Conservation (phyloP, 768 basidiomycete species). For the Mycena epipterygia region DNA sequence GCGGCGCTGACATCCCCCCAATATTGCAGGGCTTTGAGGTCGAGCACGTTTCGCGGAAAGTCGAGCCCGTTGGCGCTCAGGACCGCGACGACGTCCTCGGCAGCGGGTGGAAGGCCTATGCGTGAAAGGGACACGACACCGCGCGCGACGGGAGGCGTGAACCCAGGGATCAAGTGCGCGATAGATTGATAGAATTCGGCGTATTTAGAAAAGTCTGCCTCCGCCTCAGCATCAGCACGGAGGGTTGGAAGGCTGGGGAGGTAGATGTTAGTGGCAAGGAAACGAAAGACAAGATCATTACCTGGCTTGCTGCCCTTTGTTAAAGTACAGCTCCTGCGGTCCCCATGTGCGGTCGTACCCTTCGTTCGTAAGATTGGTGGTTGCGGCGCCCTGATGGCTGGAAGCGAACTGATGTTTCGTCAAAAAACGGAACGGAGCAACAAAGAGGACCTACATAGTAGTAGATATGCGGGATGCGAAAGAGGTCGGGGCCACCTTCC, state of each 20-base stretch:
- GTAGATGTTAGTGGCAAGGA: neutral
- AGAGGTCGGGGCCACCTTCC: constrained; percentile 18
- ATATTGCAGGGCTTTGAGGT: constrained; percentile 23
- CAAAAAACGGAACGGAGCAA: neutral
- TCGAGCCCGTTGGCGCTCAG: constrained; percentile 20
- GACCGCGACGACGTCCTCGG: constrained; percentile 12
- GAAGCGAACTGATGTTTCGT: constrained; percentile 15
- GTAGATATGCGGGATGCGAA: constrained; percentile 24
- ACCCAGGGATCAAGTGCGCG: constrained; percentile 13
- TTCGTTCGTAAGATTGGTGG: constrained; percentile 20
- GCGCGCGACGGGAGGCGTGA: constrained; percentile 17
- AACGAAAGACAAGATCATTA: neutral
- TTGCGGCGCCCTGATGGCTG: constrained; percentile 27
- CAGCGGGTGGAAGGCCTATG: constrained; percentile 9
- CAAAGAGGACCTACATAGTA: constrained; percentile 11
- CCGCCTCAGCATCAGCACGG: constrained; percentile 20
- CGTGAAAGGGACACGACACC: constrained; percentile 5
- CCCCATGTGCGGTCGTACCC: constrained; percentile 29
- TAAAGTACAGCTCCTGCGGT: constrained; percentile 23
- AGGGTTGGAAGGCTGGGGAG: constrained; percentile 19
- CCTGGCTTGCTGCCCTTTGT: constrained; percentile 27
- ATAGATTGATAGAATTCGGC: constrained; percentile 27
- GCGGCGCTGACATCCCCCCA: constrained; percentile 17
- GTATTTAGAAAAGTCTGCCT: constrained; percentile 12
- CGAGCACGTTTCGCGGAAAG: constrained; percentile 24